Evolutionary conservation across 352 stramenopile species (phyloP), one percentile per base, ranked within the genome.

Genomic region (Phytophthora uliginosa): DNA sequence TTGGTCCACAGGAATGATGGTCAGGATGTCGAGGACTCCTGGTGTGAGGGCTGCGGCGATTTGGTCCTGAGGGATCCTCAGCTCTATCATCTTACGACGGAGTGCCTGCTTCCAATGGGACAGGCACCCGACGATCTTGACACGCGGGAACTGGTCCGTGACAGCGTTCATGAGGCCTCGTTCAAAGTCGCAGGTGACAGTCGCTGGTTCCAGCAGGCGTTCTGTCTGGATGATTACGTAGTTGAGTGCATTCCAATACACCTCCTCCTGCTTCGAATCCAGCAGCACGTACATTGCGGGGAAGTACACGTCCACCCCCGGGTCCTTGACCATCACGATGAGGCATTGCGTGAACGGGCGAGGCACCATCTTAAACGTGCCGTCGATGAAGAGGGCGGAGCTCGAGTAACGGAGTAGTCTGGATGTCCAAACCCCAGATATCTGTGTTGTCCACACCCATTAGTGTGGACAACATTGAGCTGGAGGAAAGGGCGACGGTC

Each of bases 41-140:
- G 59, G 59, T 7, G 17, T 18, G 8, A 65, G 38, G 3, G 45
- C 42, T 12, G 26, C 31, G 24, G 24, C 13, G 9, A n/a, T 59
- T 33, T 53, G 13, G 20, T 50, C 54, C 3, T 18, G 10, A 1
- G 55, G 22, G 17, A 71, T 60, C 12, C 51, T 10, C 7, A 53
- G 55, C 24, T 66, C 55, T 2, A 70, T n/a, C 61, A 67, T 66
- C 20, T 75, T 71, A 1, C 55, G 48, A 17, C 61, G 47, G 7
- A 75, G 68, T 47, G 48, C 55, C 56, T 75, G 68, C 13, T 70
- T 71, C 56, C 51, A 64, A 54, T 66, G 48, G 48, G 67, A 61
- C 12, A 71, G 50, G 31, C 56, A 71, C 24, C 61, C 68, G 0
- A 67, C 47, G 7, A 71, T 47, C 26, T 71, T 58, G 31, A 71